Conservation (phyloP, 805 yeast species). For the Wickerhamiella domercqiae region DNA sequence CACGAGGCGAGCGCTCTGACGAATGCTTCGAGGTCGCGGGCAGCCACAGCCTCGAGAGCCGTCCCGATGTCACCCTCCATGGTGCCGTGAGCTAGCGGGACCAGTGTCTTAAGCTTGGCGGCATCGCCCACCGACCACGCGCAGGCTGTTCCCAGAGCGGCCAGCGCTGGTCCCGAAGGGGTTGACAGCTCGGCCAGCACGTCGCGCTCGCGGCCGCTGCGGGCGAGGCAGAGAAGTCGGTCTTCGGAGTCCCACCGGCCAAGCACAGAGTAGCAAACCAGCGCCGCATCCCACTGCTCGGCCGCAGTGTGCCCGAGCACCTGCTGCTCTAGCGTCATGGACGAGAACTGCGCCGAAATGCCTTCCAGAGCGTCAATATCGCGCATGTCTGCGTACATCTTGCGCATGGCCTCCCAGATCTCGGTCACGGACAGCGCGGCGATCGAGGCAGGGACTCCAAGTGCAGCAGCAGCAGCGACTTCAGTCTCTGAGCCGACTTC, state of each 20-base stretch:
- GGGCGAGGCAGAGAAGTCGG: slow-evolving; percentile 52
- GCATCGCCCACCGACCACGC: slow-evolving; percentile 53
- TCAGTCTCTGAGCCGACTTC: background rate
- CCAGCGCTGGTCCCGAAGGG: slow-evolving; percentile 19
- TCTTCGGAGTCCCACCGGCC: slow-evolving; percentile 29
- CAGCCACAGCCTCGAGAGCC: slow-evolving; percentile 34
- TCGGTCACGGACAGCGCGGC: slow-evolving; percentile 16
- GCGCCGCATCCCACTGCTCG: slow-evolving; percentile 75
- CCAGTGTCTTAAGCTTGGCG: slow-evolving; percentile 24
- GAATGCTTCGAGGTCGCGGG: slow-evolving; percentile 25
- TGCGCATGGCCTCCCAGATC: slow-evolving; percentile 33
- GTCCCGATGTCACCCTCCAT: slow-evolving; percentile 29
- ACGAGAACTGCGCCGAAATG: slow-evolving; percentile 49
- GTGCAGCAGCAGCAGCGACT: no score
- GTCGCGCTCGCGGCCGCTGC: slow-evolving; percentile 62
- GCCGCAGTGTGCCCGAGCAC: slow-evolving; percentile 68
- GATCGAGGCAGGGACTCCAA: no score
- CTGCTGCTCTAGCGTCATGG: slow-evolving; percentile 56
- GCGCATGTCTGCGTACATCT: slow-evolving; percentile 71
- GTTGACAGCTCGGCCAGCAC: slow-evolving; percentile 35
- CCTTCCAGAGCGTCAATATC: slow-evolving; percentile 89
- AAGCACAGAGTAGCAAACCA: slow-evolving; percentile 59
- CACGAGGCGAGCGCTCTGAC: slow-evolving; percentile 33
- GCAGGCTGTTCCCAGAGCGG: slow-evolving; percentile 55
- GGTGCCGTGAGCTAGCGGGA: slow-evolving; percentile 32